A percentile compares a stretch with the other conserved stretches of the same genome.
Conservation (phyloP, 2,329 filamentous ascomycete species). For the Xylariales sp. region DNA sequence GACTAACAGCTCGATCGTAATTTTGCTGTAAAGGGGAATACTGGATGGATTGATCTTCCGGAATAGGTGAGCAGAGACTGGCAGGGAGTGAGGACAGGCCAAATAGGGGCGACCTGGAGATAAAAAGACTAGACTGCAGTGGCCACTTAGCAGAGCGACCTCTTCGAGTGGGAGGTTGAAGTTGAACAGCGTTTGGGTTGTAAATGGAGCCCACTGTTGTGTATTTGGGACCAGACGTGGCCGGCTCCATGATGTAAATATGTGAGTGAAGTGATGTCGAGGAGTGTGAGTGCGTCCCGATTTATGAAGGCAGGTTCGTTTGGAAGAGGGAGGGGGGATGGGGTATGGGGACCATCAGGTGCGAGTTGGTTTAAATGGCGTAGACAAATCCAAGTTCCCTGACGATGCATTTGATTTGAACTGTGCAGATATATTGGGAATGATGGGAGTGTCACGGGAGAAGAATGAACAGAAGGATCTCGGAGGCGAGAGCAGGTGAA, state of each 20-base stretch:
- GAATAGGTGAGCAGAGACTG: slow-evolving; percentile 15
- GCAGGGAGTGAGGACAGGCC: slow-evolving; percentile 27
- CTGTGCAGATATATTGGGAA: no score
- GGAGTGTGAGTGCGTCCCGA: no score
- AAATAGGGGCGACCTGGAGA: slow-evolving; percentile 32
- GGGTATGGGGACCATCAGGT: no score
- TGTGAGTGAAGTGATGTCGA: no score
- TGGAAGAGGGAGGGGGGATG: no score
- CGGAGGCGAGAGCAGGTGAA: no score
- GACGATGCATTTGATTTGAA: no score
- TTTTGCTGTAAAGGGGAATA: slow-evolving; percentile 53
- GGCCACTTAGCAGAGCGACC: slow-evolving; percentile 41
- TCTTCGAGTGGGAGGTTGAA: slow-evolving; percentile 48
- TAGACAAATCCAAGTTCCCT: no score
- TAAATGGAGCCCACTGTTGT: slow-evolving; percentile 55
- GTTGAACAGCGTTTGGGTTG: slow-evolving; percentile 40
- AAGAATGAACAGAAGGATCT: no score
- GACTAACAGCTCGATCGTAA: slow-evolving; percentile 46
- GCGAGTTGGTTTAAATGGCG: no score
- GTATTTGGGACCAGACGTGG: slow-evolving; percentile 27
- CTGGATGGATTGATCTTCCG: slow-evolving; percentile 28
- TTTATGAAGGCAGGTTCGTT: no score
- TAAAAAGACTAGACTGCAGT: slow-evolving; percentile 22
- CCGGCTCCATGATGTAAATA: slow-evolving; percentile 4
- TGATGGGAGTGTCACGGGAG: no score